A percentile compares a stretch with the other conserved stretches of the same genome.
These are phyloP conservation scores for Phialophora chinensis DNA, from an alignment of 2,329 filamentous ascomycete species.

Conservation along the genomic window DNA sequence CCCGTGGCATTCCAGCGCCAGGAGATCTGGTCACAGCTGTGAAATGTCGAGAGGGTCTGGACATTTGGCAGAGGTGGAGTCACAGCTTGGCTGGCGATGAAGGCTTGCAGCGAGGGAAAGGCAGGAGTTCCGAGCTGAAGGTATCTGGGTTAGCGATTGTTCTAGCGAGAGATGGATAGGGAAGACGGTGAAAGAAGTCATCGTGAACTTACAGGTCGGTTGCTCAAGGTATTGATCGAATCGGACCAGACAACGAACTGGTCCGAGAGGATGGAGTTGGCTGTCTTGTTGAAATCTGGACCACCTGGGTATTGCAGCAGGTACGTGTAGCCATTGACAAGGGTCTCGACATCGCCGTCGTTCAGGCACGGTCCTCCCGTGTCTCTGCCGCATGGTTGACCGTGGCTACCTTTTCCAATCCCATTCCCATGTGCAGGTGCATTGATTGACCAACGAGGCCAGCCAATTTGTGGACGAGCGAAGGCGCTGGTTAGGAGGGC, in stretches of 20 bases:
- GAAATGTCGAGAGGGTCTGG: conserved; percentile 28
- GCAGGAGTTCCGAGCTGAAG: conserved; percentile 28
- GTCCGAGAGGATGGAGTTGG: conserved; percentile 32
- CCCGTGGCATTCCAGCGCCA: conserved; percentile 35
- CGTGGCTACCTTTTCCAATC: background rate
- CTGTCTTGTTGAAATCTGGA: conserved; percentile 31
- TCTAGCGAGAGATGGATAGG: background rate
- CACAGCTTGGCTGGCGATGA: conserved; percentile 28
- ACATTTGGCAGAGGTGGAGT: conserved; percentile 30
- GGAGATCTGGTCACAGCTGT: conserved; percentile 35
- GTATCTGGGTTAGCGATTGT: background rate
- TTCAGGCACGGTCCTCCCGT: conserved; percentile 20
- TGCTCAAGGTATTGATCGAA: conserved; percentile 34
- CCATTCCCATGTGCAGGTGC: background rate
- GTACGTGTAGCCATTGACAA: conserved; percentile 34
- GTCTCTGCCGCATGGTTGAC: background rate
- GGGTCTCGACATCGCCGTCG: conserved; percentile 13
- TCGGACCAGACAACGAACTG: conserved; percentile 32
- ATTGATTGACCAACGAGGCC: background rate
- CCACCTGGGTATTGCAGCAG: conserved; percentile 31
- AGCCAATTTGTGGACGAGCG: conserved; percentile 13
- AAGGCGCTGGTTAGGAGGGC: conserved; percentile 13
- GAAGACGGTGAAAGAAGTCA: background rate
- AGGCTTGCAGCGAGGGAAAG: conserved; percentile 34
- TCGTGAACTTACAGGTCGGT: conserved; percentile 26